A percentile compares a stretch with the other conserved stretches of the same genome.
Conservation (phyloP, 2,329 filamentous ascomycete species). For the Endoconidiophora laricicola region DNA sequence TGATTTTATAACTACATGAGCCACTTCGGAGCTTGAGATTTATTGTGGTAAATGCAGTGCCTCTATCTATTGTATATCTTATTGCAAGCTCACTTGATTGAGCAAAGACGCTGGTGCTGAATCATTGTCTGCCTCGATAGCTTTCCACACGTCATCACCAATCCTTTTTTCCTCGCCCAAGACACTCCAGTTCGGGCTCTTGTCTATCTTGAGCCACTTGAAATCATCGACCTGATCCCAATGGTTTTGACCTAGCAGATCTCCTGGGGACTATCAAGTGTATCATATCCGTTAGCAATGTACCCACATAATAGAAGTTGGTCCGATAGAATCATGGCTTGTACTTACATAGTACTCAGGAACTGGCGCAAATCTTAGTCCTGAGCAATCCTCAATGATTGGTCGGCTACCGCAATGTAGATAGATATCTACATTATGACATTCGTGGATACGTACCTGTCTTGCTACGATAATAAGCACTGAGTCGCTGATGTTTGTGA, state of each 20-base stretch:
- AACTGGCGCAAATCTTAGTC: slow-evolving; percentile 63
- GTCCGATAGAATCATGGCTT: neutral
- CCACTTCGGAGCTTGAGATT: neutral
- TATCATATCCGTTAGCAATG: slow-evolving; percentile 1
- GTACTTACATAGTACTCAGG: slow-evolving; percentile 46
- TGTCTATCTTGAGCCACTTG: slow-evolving; percentile 80
- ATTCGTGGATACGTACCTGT: slow-evolving; percentile 91
- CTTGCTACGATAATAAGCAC: slow-evolving; percentile 63
- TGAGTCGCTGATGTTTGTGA: slow-evolving; percentile 57
- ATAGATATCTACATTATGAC: slow-evolving; percentile 66
- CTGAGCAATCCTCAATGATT: slow-evolving; percentile 79
- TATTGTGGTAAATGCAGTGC: too few relatives aligned
- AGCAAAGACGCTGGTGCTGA: neutral
- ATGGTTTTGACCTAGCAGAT: slow-evolving; percentile 35
- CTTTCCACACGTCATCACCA: slow-evolving; percentile 48
- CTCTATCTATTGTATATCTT: neutral
- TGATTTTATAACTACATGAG: neutral
- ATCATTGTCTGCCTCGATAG: slow-evolving; percentile 39
- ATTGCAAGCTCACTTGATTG: neutral
- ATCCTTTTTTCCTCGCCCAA: slow-evolving; percentile 45
- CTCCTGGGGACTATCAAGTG: neutral
- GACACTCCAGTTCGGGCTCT: slow-evolving; percentile 75
- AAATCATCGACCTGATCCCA: slow-evolving; percentile 95
- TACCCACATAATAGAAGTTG: neutral
- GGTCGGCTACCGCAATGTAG: slow-evolving; percentile 67